Base-by-base conservation (phyloP, 345 rosid species). In the Heritiera littoralis region DNA sequence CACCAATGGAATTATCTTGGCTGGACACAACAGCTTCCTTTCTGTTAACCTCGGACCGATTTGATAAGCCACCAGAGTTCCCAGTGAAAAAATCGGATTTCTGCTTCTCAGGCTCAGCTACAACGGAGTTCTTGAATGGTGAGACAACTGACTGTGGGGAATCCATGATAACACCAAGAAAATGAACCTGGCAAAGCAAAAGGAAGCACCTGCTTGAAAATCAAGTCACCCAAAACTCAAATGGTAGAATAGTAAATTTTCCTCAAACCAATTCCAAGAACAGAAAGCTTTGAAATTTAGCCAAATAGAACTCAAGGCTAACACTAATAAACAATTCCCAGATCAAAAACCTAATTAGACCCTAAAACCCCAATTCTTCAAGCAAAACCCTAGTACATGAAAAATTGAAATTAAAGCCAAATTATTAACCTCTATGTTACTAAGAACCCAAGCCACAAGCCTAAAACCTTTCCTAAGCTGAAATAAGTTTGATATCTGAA, bases 71-170 rank as follows among this genome's bases (percentile, higher is more conserved):
- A 13, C 46, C 56, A 5, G 58, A 63, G 43, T 32, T 63, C 17
- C 18, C 11, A 55, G 41, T 23, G 54, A 87, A 83, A 70, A 79
- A 75, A 48, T 86, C 90, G 41, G 86, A 80, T 35, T 74, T 87
- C 80, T 83, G 93, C 81, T 89, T 89, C 84, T 88, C 94, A 55
- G 88, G 78, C 76, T 91, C 97, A 35, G 81, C 79, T 51, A 81
- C 84, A 72, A 78, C 77, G 18, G 89, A 78, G 89, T 61, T 80
- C 88, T 86, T 91, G 87, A 92, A 89, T 76, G 98, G 93, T 59
- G 99, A 96, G 59, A 90, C 99, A 86, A 94, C 95, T 72, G 98
- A 94, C 69, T 92, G 98, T 32, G 98, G 99, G 66, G 99, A 96
- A 86, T 96, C 99, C 98, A 96, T 96, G 61, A 63, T 10, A 28